Percentiles rank a stretch among this genome's conserved stretches.
These are phyloP conservation scores for Isabelozyma rhagii DNA, from an alignment of 805 yeast species.

Conservation along the genomic window DNA sequence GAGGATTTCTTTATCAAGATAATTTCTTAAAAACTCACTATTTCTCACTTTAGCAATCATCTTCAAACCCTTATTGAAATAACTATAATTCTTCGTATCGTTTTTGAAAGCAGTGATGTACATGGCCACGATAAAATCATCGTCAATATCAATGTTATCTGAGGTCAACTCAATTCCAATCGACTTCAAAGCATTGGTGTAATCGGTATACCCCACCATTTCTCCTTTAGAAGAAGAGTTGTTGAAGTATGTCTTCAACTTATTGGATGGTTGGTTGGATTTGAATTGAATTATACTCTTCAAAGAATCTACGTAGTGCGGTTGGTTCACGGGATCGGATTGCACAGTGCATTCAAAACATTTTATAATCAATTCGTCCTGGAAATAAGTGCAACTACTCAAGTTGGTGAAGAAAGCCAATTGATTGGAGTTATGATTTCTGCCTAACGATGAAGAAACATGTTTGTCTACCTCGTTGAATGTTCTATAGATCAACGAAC, in stretches of 20 bases:
- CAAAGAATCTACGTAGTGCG: conserved; percentile 38
- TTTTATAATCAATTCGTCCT: conserved; percentile 38
- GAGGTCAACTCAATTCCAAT: conserved; percentile 23
- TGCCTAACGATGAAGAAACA: conserved; percentile 19
- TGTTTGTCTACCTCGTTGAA: conserved; percentile 39
- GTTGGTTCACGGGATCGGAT: conserved; percentile 28
- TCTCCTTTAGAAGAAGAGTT: conserved; percentile 24
- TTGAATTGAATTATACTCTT: conserved; percentile 17
- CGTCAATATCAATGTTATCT: conserved; percentile 21
- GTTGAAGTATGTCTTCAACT: conserved; percentile 26
- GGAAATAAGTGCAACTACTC: conserved; percentile 28
- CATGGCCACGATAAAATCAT: conserved; percentile 31
- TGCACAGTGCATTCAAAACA: conserved; percentile 37
- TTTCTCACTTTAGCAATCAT: conserved; percentile 24
- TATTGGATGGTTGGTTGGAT: conserved; percentile 10
- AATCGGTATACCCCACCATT: conserved; percentile 33
- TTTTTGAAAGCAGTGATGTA: conserved; percentile 25
- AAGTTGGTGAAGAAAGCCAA: conserved; percentile 26
- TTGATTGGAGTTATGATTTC: conserved; percentile 18
- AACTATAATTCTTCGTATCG: conserved; percentile 36
- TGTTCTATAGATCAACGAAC: conserved; percentile 27
- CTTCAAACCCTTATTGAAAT: conserved; percentile 27
- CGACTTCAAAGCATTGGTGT: conserved; percentile 25
- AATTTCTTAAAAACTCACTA: conserved; percentile 17
- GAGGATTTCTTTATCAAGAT: conserved; percentile 27